Evolutionary conservation across 2,329 filamentous ascomycete species (phyloP).

Genomic region (Cladophialophora bantiana): DNA sequence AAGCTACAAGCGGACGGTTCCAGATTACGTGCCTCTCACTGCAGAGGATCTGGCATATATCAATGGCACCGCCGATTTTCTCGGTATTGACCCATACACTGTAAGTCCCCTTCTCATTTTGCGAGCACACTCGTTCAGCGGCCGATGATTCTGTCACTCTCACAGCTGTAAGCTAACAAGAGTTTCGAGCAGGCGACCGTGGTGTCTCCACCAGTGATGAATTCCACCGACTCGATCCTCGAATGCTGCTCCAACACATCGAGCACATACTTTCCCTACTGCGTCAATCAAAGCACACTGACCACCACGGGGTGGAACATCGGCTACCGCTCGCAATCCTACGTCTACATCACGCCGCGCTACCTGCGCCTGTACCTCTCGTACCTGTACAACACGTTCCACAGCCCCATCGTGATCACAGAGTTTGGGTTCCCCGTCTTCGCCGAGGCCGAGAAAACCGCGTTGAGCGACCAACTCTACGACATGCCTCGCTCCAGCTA

Average conservation of each 20-base stretch:
- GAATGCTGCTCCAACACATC: conserved; percentile 58
- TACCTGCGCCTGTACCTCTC: conserved; percentile 64
- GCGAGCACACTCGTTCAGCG: neutral
- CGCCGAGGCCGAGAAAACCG: conserved; percentile 55
- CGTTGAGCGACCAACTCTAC: conserved; percentile 59
- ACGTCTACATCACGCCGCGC: conserved; percentile 57
- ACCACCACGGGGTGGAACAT: conserved; percentile 65
- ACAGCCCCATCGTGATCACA: conserved; percentile 54
- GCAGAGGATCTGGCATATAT: conserved; percentile 58
- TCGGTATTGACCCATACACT: conserved; percentile 66
- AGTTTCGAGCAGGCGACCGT: conserved; percentile 49
- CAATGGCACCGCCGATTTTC: conserved; percentile 61
- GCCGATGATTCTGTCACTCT: neutral
- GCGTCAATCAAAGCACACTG: conserved; percentile 57
- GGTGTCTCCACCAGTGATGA: conserved; percentile 54
- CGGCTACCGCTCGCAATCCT: conserved; percentile 52
- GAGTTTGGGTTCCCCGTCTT: conserved; percentile 66
- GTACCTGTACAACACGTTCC: conserved; percentile 68
- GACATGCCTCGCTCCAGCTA: conserved; percentile 63
- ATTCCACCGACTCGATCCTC: conserved; percentile 50
- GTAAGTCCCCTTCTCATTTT: conserved; percentile 32
- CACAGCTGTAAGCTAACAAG: neutral
- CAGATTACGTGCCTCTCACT: conserved; percentile 52
- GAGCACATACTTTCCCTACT: conserved; percentile 59
- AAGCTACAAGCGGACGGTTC: conserved; percentile 44